These are phyloP conservation scores for Collybiopsis confluens DNA, from an alignment of 768 basidiomycete species.

Conservation along the genomic window DNA sequence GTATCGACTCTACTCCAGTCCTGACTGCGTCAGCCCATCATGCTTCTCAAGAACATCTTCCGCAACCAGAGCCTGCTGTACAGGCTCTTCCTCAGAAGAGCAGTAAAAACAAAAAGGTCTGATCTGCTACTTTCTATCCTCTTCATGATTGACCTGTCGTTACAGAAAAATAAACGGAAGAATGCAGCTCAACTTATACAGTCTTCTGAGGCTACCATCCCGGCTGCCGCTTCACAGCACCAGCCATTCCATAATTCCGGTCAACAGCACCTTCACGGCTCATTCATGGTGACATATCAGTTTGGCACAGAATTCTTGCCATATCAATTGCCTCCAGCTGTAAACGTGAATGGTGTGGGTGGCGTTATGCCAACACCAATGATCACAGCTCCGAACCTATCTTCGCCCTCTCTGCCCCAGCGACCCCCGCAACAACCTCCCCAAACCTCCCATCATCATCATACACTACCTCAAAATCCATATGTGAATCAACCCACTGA, in stretches of 20 bases:
- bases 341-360: background rate
- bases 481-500: background rate
- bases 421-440: background rate
- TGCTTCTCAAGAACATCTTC: conserved; percentile 38
- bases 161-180: conserved; percentile 3
- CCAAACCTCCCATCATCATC: background rate
- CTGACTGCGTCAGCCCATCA: conserved; percentile 41
- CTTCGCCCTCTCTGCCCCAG: background rate
- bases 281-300: background rate
- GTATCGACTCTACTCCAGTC: conserved; percentile 31
- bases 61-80: conserved; percentile 3
- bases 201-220: conserved; percentile 11
- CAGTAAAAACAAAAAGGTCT: conserved; percentile 1
- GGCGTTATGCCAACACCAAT: background rate
- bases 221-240: background rate
- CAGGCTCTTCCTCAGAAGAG: conserved; percentile 2
- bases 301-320: background rate
- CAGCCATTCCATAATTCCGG: background rate
- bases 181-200: conserved; percentile 10
- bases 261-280: background rate
- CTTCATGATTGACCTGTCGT: background rate
- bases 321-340: background rate
- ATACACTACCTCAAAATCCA: background rate
- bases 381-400: background rate
- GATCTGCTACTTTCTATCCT: background rate